phyloP scores from a whole-genome alignment of 345 rosid species.

The Hirschfeldia incana region DNA sequence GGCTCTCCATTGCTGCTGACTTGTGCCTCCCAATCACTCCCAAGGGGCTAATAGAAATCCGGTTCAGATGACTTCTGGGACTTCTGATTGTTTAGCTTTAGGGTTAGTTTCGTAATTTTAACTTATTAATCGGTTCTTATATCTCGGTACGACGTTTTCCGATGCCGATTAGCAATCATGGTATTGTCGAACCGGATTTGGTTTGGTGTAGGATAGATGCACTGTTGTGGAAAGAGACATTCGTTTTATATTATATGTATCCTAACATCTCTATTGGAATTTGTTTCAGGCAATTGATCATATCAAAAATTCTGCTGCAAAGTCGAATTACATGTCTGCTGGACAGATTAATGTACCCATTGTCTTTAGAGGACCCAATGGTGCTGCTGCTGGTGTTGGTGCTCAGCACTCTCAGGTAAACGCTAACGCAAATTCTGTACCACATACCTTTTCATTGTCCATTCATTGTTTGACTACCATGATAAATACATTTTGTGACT shows the following conservation, averaged over 20 bases:
- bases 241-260: not conserved
- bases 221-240: not conserved
- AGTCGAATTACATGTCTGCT: constrained; percentile 85
- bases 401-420: constrained; percentile 95
- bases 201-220: not conserved
- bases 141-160: constrained; percentile 2
- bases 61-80: not conserved
- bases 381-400: constrained; percentile 98
- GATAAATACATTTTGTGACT: not conserved
- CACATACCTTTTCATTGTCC: not conserved
- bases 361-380: constrained; percentile 96
- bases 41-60: not conserved
- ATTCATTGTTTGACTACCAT: not conserved
- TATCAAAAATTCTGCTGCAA: constrained; percentile 88
- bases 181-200: not conserved
- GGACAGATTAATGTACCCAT: constrained; percentile 80
- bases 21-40: constrained; percentile 24
- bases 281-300: constrained; percentile 83
- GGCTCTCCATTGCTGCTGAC: constrained; percentile 33
- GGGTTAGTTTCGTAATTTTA: constrained; percentile 21
- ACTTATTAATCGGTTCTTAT: not conserved
- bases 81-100: not conserved
- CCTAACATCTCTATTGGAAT: not conserved
- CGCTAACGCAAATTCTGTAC: not conserved
- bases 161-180: not conserved